Percentiles rank a stretch among this genome's conserved stretches.
Evolutionary conservation across 768 basidiomycete genomes (phyloP).

Genomic region (Hypholoma sublateritium): DNA sequence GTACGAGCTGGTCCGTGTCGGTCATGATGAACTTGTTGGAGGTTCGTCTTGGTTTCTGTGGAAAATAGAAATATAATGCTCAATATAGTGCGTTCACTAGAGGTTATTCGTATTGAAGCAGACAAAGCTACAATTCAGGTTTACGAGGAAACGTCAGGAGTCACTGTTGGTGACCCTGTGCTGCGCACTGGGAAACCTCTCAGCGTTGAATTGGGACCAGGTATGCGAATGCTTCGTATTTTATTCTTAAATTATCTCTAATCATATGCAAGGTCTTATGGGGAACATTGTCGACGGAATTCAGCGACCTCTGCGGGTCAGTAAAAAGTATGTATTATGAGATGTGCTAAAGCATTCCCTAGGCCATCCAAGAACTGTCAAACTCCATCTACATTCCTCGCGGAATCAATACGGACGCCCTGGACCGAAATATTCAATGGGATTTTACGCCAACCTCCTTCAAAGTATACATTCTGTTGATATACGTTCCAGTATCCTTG

Average conservation of each 20-base stretch:
- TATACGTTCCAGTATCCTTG: neutral
- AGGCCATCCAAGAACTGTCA: conserved; percentile 93
- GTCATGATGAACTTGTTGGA: conserved; percentile 97
- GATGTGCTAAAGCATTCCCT: conserved; percentile 13
- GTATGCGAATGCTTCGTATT: conserved; percentile 35
- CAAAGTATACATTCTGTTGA: conserved; percentile 48
- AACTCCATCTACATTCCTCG: conserved; percentile 99
- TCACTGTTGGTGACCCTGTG: conserved; percentile 98
- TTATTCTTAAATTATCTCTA: conserved; percentile 16
- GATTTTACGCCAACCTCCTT: conserved; percentile 86
- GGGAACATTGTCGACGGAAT: conserved; percentile 99
- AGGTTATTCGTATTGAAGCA: conserved; percentile 98
- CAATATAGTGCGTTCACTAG: conserved; percentile 37
- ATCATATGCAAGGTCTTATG: conserved; percentile 74
- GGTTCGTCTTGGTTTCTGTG: conserved; percentile 48
- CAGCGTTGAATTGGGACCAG: conserved; percentile 96
- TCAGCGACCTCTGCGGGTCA: conserved; percentile 85
- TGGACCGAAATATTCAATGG: conserved; percentile 88
- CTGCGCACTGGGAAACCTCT: conserved; percentile 96
- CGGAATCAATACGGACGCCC: conserved; percentile 96
- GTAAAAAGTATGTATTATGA: conserved; percentile 23
- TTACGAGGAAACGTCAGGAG: conserved; percentile 98
- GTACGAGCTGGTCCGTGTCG: conserved; percentile 98
- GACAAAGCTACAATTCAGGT: conserved; percentile 99
- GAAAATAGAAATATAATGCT: neutral